Percentiles rank a stretch among this genome's conserved stretches.
Evolutionary conservation across 345 rosid genomes (phyloP).

Genomic region (Melaleuca quinquenervia): DNA sequence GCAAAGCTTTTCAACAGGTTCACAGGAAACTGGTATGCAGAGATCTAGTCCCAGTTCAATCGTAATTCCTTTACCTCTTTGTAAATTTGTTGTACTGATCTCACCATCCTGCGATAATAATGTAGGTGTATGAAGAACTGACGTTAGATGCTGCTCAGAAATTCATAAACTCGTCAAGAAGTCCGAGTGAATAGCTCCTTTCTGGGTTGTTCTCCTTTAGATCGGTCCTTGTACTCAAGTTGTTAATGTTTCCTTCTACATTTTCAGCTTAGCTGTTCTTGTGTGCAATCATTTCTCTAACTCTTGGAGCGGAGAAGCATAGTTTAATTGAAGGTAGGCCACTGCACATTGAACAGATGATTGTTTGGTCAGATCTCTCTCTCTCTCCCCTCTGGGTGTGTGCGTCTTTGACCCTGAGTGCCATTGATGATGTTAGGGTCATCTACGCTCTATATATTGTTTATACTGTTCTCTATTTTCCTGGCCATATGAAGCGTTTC

Average conservation of each 20-base stretch:
- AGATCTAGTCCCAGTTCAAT: neutral
- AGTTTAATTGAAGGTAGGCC: neutral
- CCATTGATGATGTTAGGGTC: neutral
- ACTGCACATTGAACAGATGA: neutral
- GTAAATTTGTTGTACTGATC: neutral
- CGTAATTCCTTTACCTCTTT: neutral
- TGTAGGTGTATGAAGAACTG: conserved; percentile 62
- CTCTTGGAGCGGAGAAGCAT: neutral
- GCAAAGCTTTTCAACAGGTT: conserved; percentile 57
- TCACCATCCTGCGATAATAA: neutral
- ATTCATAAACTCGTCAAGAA: conserved; percentile 14
- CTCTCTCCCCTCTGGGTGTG: neutral
- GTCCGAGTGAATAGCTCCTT: neutral
- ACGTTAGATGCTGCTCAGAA: conserved; percentile 47
- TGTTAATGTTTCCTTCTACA: neutral
- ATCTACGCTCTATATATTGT: neutral
- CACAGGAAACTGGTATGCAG: conserved; percentile 70
- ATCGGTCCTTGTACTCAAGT: neutral
- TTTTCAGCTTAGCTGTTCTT: neutral
- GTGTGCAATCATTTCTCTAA: neutral
- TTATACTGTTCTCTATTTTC: neutral
- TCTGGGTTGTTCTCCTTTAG: neutral
- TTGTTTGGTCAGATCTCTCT: neutral
- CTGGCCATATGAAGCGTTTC: neutral
- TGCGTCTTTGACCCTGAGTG: neutral